Conservation (phyloP, 23 red algal genomes). For the Gracilaria caudata region DNA sequence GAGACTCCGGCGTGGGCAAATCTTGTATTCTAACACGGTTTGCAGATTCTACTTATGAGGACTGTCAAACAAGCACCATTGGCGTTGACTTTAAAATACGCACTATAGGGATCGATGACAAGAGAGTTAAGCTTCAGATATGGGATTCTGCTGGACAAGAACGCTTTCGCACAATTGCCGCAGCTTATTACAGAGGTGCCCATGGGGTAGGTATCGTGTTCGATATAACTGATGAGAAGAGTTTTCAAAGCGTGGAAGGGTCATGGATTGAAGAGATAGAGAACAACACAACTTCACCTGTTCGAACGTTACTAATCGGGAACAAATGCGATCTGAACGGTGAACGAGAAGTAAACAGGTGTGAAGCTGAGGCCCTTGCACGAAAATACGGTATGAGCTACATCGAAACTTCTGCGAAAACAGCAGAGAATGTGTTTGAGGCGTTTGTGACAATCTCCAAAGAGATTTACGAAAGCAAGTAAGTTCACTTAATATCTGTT, state of each 20-base stretch:
- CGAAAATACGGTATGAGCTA: constrained; percentile 53
- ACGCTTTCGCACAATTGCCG: constrained; percentile 78
- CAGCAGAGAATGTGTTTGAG: constrained; percentile 51
- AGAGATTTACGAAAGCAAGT: constrained; percentile 56
- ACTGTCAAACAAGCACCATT: constrained; percentile 83
- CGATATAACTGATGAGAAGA: constrained; percentile 50
- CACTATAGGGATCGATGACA: constrained; percentile 62
- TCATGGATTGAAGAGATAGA: constrained; percentile 76
- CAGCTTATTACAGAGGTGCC: constrained; percentile 82
- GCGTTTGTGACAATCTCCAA: constrained; percentile 61
- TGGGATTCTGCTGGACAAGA: constrained; percentile 91
- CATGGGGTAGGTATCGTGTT: constrained; percentile 81
- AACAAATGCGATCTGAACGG: constrained; percentile 66
- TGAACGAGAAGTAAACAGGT: constrained; percentile 39
- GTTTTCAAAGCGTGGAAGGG: constrained; percentile 48
- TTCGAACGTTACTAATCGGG: constrained; percentile 61
- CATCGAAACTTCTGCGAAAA: constrained; percentile 80
- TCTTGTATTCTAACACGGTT: constrained; percentile 89
- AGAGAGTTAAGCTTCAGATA: constrained; percentile 90
- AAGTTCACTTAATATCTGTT: not conserved
- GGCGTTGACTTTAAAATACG: constrained; percentile 90
- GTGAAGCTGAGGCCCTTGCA: constrained; percentile 46
- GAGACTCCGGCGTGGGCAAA: constrained; percentile 85
- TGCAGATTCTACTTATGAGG: constrained; percentile 76
- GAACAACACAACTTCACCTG: constrained; percentile 31